phyloP scores from a whole-genome alignment of 352 stramenopile species.

The Globisporangium megalacanthum region DNA sequence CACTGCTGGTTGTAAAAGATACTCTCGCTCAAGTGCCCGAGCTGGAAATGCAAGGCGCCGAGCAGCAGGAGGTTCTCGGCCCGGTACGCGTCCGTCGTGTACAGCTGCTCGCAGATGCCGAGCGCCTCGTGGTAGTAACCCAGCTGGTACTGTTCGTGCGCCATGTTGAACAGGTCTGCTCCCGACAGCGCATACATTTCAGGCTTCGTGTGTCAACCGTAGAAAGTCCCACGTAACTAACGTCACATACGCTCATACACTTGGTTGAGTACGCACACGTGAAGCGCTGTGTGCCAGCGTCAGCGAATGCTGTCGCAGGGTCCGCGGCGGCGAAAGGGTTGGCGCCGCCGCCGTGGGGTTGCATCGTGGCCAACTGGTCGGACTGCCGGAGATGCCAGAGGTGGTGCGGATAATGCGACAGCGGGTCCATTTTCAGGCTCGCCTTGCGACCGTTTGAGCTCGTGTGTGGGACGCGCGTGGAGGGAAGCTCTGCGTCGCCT shows the following conservation, averaged over 20 bases:
- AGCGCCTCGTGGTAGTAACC: conserved; percentile 87
- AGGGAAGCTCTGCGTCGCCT: too few relatives aligned
- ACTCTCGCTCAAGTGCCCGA: conserved; percentile 88
- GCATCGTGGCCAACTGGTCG: too few relatives aligned
- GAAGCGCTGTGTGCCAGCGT: conserved; percentile 55
- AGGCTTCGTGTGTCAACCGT: background rate
- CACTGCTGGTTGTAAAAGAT: conserved; percentile 96
- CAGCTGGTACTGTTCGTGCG: conserved; percentile 82
- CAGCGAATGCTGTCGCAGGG: conserved; percentile 13
- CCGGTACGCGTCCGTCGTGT: conserved; percentile 79
- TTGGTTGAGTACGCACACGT: conserved; percentile 39
- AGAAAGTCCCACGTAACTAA: background rate
- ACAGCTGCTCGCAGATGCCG: conserved; percentile 84
- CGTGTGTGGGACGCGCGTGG: too few relatives aligned
- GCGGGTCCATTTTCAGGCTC: too few relatives aligned
- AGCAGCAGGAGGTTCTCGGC: conserved; percentile 92
- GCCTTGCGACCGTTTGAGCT: too few relatives aligned
- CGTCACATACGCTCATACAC: background rate
- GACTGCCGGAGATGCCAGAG: too few relatives aligned
- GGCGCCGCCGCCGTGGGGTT: background rate
- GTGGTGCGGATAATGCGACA: too few relatives aligned
- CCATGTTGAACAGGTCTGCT: conserved; percentile 66
- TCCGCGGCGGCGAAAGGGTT: conserved; percentile 6
- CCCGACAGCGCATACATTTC: background rate
- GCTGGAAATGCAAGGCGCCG: conserved; percentile 91